phyloP scores from a whole-genome alignment of 2,329 filamentous ascomycete species.

The Bipolaris zeicola region DNA sequence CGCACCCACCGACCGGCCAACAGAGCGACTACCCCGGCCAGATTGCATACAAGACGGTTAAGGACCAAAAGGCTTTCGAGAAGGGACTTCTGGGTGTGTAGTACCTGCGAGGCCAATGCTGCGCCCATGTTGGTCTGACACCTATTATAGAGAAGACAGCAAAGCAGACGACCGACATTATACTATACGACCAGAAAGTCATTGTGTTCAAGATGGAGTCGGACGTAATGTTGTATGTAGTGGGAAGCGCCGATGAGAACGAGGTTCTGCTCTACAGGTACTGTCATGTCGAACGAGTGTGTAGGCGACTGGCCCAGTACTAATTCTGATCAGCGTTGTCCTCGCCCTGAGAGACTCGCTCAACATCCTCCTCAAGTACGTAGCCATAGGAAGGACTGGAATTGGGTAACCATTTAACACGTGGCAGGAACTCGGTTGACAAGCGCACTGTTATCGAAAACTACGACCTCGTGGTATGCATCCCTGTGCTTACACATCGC shows the following conservation, averaged over 20 bases:
- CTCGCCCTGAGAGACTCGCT: slow-evolving; percentile 88
- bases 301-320: background rate
- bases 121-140: slow-evolving; percentile 22
- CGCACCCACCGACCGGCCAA: slow-evolving; percentile 68
- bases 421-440: slow-evolving; percentile 83
- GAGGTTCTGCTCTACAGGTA: slow-evolving; percentile 88
- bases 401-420: slow-evolving; percentile 8
- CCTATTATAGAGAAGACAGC: slow-evolving; percentile 74
- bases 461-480: slow-evolving; percentile 79
- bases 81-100: slow-evolving; percentile 74
- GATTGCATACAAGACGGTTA: slow-evolving; percentile 84
- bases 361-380: slow-evolving; percentile 89
- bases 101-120: slow-evolving; percentile 77
- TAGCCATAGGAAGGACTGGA: background rate
- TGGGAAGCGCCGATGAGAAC: slow-evolving; percentile 89
- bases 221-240: slow-evolving; percentile 95
- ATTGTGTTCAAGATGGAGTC: slow-evolving; percentile 98
- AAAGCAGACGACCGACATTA: slow-evolving; percentile 94
- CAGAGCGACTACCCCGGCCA: slow-evolving; percentile 65
- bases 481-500: background rate
- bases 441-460: slow-evolving; percentile 98
- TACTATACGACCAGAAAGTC: slow-evolving; percentile 94
- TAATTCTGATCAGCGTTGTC: slow-evolving; percentile 67
- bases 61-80: slow-evolving; percentile 95
- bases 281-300: background rate